These are phyloP conservation scores for Apiospora aurea DNA, from an alignment of 2,329 filamentous ascomycete species.

Conservation along the genomic window DNA sequence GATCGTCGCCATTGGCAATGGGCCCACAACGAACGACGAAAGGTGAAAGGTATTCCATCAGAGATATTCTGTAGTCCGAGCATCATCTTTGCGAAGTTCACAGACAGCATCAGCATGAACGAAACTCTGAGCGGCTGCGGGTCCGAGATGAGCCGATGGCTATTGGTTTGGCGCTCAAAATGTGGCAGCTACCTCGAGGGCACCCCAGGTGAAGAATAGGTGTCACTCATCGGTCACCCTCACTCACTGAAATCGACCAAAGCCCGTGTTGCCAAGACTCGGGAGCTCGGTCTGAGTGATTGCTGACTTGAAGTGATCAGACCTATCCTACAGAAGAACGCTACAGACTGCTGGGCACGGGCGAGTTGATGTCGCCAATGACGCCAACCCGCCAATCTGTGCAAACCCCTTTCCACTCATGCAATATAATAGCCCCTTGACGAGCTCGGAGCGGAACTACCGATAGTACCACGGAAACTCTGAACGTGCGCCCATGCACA, in stretches of 20 bases:
- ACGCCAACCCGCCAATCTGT: neutral
- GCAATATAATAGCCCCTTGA: neutral
- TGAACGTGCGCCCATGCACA: constrained; percentile 3
- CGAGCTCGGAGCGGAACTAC: neutral
- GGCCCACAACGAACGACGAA: neutral
- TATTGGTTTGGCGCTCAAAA: neutral
- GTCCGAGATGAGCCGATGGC: neutral
- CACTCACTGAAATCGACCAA: neutral
- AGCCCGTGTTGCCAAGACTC: no score
- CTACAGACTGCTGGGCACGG: no score
- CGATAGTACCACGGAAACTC: neutral
- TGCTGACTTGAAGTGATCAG: neutral
- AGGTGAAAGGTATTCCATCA: neutral
- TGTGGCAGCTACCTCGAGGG: neutral
- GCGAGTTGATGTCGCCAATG: neutral
- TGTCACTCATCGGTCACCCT: neutral
- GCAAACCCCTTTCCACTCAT: constrained; percentile 1
- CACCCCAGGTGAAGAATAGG: neutral
- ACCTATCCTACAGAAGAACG: no score
- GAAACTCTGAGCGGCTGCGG: neutral
- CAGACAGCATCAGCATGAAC: neutral
- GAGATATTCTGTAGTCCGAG: neutral
- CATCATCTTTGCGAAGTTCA: neutral
- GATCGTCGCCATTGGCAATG: neutral
- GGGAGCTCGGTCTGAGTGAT: neutral